Conservation (phyloP, 2,329 filamentous ascomycete genomes). For the Talaromyces verruculosus region DNA sequence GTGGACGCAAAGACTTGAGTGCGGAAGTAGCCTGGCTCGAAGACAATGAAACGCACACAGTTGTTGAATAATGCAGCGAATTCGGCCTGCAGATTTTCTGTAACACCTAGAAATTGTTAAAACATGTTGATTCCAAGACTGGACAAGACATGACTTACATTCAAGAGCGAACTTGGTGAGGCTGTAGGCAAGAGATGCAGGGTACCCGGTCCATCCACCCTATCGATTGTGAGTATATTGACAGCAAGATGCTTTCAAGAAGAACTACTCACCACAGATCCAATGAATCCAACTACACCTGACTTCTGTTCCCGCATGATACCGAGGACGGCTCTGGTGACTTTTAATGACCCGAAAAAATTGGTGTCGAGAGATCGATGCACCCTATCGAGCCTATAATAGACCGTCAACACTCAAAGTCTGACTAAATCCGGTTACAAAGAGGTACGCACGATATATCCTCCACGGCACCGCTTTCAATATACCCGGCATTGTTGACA, state of each 20-base stretch:
- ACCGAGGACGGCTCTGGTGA: slow-evolving; percentile 28
- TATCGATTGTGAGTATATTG: slow-evolving; percentile 21
- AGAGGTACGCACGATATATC: slow-evolving; percentile 14
- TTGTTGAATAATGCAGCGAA: slow-evolving; percentile 28
- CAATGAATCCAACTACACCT: slow-evolving; percentile 30
- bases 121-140: not conserved
- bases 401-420: not conserved
- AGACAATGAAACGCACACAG: slow-evolving; percentile 26
- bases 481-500: slow-evolving; percentile 20
- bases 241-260: not conserved
- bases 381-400: slow-evolving; percentile 14
- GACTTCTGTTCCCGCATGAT: slow-evolving; percentile 29
- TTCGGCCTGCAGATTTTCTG: slow-evolving; percentile 28
- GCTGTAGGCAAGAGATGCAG: slow-evolving; percentile 29
- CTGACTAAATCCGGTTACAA: not conserved
- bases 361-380: slow-evolving; percentile 26
- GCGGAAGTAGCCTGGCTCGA: slow-evolving; percentile 32
- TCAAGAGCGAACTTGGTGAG: slow-evolving; percentile 33
- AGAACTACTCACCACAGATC: slow-evolving; percentile 16
- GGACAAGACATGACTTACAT: slow-evolving; percentile 23
- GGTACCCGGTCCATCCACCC: slow-evolving; percentile 26
- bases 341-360: slow-evolving; percentile 30
- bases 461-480: slow-evolving; percentile 19
- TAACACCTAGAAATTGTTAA: slow-evolving; percentile 39
- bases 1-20: slow-evolving; percentile 27